phyloP scores from a whole-genome alignment of 306 rosid genomes.

The Cyamopsis tetragonoloba region DNA sequence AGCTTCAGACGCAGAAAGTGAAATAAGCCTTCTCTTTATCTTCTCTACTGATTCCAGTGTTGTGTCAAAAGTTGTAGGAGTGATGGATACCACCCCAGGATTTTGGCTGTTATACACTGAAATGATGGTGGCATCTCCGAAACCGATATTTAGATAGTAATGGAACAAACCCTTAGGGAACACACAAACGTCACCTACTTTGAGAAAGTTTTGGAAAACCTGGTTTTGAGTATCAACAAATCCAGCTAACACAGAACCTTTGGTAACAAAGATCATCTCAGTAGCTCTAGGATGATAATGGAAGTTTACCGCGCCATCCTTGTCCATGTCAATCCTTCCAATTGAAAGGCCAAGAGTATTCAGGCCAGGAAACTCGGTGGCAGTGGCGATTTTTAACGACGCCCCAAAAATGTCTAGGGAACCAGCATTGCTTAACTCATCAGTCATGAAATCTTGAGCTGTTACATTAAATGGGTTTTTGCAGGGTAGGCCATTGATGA shows the following conservation, averaged over 20 bases:
- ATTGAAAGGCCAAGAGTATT: slow-evolving; percentile 81
- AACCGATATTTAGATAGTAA: slow-evolving; percentile 49
- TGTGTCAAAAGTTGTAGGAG: slow-evolving; percentile 31
- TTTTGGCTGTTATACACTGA: slow-evolving; percentile 73
- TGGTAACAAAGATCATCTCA: slow-evolving; percentile 60
- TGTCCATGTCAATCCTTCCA: slow-evolving; percentile 51
- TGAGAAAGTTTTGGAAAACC: slow-evolving; percentile 41
- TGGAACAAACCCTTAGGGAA: slow-evolving; percentile 80
- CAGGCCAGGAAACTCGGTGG: slow-evolving; percentile 57
- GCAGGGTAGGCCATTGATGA: slow-evolving; percentile 82
- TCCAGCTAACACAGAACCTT: slow-evolving; percentile 54
- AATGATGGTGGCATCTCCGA: slow-evolving; percentile 39
- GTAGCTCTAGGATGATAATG: slow-evolving; percentile 86
- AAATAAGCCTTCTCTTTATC: slow-evolving; percentile 28
- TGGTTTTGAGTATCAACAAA: slow-evolving; percentile 61
- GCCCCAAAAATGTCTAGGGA: slow-evolving; percentile 38
- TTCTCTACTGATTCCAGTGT: slow-evolving; percentile 32
- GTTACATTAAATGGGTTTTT: slow-evolving; percentile 46
- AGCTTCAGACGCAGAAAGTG: slow-evolving; percentile 36
- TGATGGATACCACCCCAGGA: slow-evolving; percentile 49
- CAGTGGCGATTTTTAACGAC: slow-evolving; percentile 46
- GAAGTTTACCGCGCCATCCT: slow-evolving; percentile 42
- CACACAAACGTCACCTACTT: slow-evolving; percentile 66
- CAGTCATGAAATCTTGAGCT: slow-evolving; percentile 61
- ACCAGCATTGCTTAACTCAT: slow-evolving; percentile 33